Conservation (phyloP, 2,329 filamentous ascomycete genomes). For the Cephalotrichum gorgonifer region DNA sequence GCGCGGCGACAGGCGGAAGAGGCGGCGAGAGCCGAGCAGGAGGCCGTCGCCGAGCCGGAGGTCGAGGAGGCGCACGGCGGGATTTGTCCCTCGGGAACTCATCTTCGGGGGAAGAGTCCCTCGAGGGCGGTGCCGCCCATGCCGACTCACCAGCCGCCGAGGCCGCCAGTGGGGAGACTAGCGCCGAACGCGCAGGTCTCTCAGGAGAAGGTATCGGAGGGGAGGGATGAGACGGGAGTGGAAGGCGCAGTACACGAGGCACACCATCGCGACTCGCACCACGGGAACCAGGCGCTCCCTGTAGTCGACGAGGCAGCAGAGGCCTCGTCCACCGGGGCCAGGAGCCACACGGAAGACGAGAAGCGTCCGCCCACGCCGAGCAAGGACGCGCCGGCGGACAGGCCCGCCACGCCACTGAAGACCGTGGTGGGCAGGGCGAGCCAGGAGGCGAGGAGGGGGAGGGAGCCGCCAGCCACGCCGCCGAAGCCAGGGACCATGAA, state of each 20-base stretch:
- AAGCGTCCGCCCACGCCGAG: constrained; percentile 29
- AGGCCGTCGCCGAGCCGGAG: constrained; percentile 9
- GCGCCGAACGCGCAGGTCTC: constrained; percentile 40
- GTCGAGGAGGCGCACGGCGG: constrained; percentile 20
- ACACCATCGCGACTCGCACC: constrained; percentile 28
- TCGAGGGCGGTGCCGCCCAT: constrained; percentile 28
- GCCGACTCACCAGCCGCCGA: constrained; percentile 34
- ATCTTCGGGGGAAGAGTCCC: constrained; percentile 19
- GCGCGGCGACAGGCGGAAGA: constrained; percentile 47
- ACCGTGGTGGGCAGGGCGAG: not conserved
- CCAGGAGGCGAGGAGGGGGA: not conserved
- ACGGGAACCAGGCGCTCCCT: constrained; percentile 53
- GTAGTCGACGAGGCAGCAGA: constrained; percentile 89
- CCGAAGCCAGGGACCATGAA: constrained; percentile 32
- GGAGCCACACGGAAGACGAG: constrained; percentile 22
- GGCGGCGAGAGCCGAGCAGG: constrained; percentile 36
- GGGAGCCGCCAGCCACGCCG: constrained; percentile 26
- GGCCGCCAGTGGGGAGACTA: constrained; percentile 22
- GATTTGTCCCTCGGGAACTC: constrained; percentile 25
- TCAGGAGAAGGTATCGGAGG: constrained; percentile 19
- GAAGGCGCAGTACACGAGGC: not conserved
- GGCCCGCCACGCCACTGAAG: not conserved
- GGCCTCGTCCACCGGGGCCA: constrained; percentile 50
- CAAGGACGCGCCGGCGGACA: constrained; percentile 17
- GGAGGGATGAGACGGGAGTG: constrained; percentile 19